A percentile compares a stretch with the other conserved stretches of the same genome.
Evolutionary conservation across 129 eudicot species (phyloP).

Genomic region (Tagetes patula): DNA sequence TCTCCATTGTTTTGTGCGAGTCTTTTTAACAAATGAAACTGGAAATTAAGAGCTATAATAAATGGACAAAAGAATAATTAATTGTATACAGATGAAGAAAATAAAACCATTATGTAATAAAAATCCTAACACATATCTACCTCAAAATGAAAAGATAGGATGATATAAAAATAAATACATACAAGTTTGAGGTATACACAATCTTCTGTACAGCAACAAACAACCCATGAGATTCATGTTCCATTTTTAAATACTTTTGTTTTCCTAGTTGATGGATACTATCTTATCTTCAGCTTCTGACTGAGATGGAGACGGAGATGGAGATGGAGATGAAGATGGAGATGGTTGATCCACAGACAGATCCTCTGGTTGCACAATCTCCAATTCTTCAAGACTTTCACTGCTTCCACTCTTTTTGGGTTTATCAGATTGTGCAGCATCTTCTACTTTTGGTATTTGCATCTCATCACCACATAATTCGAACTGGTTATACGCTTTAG

Average conservation of each 20-base stretch:
- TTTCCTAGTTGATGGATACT: conserved; percentile 29
- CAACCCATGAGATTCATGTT: conserved; percentile 1
- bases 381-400: conserved; percentile 34
- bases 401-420: conserved; percentile 30
- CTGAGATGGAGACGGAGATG: conserved; percentile 14
- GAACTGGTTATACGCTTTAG: conserved; percentile 60
- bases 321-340: conserved; percentile 14
- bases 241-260: neutral
- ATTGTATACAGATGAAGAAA: neutral
- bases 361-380: conserved; percentile 31
- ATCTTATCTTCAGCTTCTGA: conserved; percentile 27
- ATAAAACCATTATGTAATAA: neutral
- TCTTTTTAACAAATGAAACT: neutral
- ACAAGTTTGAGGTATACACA: conserved; percentile 13
- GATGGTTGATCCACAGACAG: conserved; percentile 15
- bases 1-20: neutral
- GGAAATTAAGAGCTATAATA: neutral
- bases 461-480: conserved; percentile 32
- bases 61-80: neutral
- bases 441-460: conserved; percentile 15
- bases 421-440: conserved; percentile 16
- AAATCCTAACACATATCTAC: conserved; percentile 6
- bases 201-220: conserved; percentile 6
- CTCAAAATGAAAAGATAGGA: neutral
- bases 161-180: neutral